Conservation (phyloP, 768 basidiomycete genomes). For the Rhodosporidiobolus odoratus region DNA sequence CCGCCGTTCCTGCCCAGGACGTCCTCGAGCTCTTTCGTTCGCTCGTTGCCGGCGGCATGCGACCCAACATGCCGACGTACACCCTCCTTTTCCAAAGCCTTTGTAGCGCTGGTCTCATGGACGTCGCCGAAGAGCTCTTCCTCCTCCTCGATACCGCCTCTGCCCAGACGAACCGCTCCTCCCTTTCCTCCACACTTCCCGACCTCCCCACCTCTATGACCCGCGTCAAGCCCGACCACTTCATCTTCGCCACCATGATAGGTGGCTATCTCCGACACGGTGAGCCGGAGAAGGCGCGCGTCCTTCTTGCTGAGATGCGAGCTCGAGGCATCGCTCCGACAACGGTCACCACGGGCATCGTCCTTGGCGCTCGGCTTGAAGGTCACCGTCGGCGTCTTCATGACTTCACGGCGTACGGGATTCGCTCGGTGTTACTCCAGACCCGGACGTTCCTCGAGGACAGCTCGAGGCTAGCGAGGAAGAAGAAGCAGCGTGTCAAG, state of each 20-base stretch:
- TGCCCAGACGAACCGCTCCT: constrained; percentile 39
- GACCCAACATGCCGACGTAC: constrained; percentile 63
- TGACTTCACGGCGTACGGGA: neutral
- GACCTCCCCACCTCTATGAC: constrained; percentile 5
- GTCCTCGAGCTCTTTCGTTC: constrained; percentile 60
- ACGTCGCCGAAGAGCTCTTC: constrained; percentile 62
- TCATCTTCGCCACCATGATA: constrained; percentile 69
- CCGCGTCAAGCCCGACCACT: constrained; percentile 23
- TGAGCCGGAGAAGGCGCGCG: constrained; percentile 57
- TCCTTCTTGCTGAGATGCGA: constrained; percentile 67
- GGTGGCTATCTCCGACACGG: constrained; percentile 61
- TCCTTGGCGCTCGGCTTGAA: constrained; percentile 53
- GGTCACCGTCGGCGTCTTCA: neutral
- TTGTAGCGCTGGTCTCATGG: constrained; percentile 64
- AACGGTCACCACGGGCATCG: constrained; percentile 62
- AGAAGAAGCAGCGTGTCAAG: neutral
- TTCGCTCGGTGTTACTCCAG: neutral
- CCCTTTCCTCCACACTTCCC: too few species aligned
- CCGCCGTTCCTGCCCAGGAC: constrained; percentile 67
- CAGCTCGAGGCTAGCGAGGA: neutral
- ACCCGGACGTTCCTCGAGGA: constrained; percentile 2
- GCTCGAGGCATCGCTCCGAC: constrained; percentile 61
- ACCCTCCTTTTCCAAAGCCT: constrained; percentile 73
- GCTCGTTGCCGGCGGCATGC: constrained; percentile 50
- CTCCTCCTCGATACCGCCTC: constrained; percentile 56